Evolutionary conservation across 331 rosid species (phyloP), one percentile per base, ranked within the genome.

Genomic region (Dryas integrifolia): DNA sequence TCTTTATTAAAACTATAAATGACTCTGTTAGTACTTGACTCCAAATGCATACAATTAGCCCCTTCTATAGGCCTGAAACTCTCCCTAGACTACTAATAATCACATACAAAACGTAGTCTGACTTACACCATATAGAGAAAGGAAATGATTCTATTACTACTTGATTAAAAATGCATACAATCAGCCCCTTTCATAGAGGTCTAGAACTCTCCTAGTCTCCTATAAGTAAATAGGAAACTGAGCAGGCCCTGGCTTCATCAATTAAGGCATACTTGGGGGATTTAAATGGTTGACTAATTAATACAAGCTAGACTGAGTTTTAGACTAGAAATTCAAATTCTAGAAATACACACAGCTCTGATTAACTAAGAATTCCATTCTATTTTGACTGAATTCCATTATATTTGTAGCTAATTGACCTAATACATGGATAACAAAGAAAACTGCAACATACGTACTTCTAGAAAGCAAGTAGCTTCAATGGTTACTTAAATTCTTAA

Each of bases 31-130:
- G 52, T 12, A 40, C 59, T 14, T 4, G 58, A 51, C n/a, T 35
- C n/a, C 40, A 18, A 52, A 18, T 38, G 16, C 49, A 53, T 41
- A 51, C n/a, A 69, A 69, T 41, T 52, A 6, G 11, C 38, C 61
- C 51, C 43, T 55, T 69, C 4, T 69, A 53, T 24, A 16, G 75
- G 66, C 14, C 75, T 57, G 24, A 71, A 13, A 26, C n/a, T 57
- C 10, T 57, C 58, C 58, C 38, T n/a, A 26, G 35, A 24, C 35
- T 45, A 44, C n/a, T 7, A 24, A 44, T 21, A 58, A 24, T 44
- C 44, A 57, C 46, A 58, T 21, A 18, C 3, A 8, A 18, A 70
- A 24, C 57, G 7, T 4, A n/a, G 45, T 14, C 50, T 21, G 12
- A 56, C 53, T 26, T 15, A 71, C 9, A 71, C 21, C 35, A 21